phyloP scores from a whole-genome alignment of 352 stramenopile genomes.

The Saprolegnia parasitica region DNA sequence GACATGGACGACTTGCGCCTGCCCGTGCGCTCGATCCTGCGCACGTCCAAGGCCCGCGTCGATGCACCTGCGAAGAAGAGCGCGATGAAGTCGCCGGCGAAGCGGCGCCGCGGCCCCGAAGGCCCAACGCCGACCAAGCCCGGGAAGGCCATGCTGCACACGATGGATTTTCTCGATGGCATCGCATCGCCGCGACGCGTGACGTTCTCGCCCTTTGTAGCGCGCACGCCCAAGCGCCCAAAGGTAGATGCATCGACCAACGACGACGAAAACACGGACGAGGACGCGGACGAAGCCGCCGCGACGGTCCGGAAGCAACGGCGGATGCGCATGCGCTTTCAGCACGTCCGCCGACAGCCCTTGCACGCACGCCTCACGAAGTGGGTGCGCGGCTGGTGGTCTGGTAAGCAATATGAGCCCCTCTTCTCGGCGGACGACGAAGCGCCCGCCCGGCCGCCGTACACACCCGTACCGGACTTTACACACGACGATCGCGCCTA shows the following conservation, averaged over 20 bases:
- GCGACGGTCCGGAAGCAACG: not conserved
- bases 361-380: not conserved
- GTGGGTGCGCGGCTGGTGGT: not conserved
- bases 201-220: slow-evolving; percentile 21
- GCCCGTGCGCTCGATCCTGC: not conserved
- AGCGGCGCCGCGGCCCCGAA: slow-evolving; percentile 3
- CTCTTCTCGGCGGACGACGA: not conserved
- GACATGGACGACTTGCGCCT: not conserved
- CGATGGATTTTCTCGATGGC: slow-evolving; percentile 3
- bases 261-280: not conserved
- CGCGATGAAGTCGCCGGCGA: not conserved
- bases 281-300: slow-evolving; percentile 1
- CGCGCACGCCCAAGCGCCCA: not conserved
- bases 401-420: not conserved
- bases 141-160: not conserved
- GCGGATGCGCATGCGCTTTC: slow-evolving; percentile 20
- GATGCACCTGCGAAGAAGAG: not conserved
- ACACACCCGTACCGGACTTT: slow-evolving; percentile 7
- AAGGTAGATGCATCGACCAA: not conserved
- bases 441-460: not conserved
- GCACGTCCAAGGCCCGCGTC: slow-evolving; percentile 5
- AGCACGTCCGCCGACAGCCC: not conserved
- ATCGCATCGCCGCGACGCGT: slow-evolving; percentile 24
- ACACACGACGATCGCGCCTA: slow-evolving; percentile 10
- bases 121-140: not conserved